Base-by-base conservation (phyloP, 2,329 filamentous ascomycete species). In the Pseudogymnoascus sp. region DNA sequence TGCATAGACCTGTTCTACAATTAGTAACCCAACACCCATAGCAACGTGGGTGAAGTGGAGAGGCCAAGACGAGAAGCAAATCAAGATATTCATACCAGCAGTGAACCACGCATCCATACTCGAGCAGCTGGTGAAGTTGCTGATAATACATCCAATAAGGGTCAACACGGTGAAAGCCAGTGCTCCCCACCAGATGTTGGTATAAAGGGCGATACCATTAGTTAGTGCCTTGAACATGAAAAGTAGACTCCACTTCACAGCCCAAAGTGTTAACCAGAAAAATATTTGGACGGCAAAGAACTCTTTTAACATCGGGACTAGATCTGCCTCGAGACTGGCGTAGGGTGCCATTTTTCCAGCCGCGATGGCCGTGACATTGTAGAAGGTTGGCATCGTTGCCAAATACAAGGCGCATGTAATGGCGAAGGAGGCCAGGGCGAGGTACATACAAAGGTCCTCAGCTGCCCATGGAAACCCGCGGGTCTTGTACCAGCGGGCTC, bases 71-170 rank as follows among this genome's bases (percentile, higher is more conserved):
- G n/a, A 6, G 25, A n/a, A 33, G 11, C 6, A 11, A 40, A 16
- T 35, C n/a, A 5, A 4, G 16, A 38, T 23, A 38, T 40, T 11
- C 58, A 60, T 60, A 60, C 58, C 58, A 16, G 66, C 62, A 8
- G 68, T 75, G 62, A 75, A 76, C 71, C 70, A 76, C 8, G 69
- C 73, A 63, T 71, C 71, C 69, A 74, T 73, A 63, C 67, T 74
- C 45, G 63, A 65, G 65, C 71, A 77, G 45, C 68, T 75, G 21
- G 69, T 71, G 58, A 75, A 67, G 43, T 73, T 74, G 8, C 71
- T 70, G 18, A 76, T 66, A 35, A 77, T 67, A 59, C 73, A 75
- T 25, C 73, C 75, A 21, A 75, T 70, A 35, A 75, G 70, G 8
- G 72, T 73, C 73, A 76, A 28, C 16, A 12, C n/a, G 4, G 11